Evolutionary conservation across 2,329 filamentous ascomycete genomes (phyloP), one percentile per base, ranked within the genome.

Genomic region (Periconia macrospinosa): DNA sequence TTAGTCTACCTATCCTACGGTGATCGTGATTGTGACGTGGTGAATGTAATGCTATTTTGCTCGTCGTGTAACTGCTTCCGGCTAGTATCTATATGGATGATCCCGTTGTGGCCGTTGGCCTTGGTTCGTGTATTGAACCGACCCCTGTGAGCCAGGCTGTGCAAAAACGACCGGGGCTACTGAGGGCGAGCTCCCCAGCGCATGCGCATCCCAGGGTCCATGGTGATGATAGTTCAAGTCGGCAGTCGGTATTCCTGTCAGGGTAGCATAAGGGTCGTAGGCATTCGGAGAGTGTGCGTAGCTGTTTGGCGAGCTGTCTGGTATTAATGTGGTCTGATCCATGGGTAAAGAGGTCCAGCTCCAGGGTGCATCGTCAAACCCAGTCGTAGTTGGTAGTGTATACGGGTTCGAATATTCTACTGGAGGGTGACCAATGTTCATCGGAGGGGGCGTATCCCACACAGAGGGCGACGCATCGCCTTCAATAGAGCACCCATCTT

Each of bases 401-500:
- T 13, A 3, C 15, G 11, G 11, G 33, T 13, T 13, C 11, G 11
- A 10, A 37, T 37, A 37, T 5, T 37, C 33, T 6, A 37, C 33
- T 37, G 15, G 11, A 13, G 33, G 15, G 33, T 37, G 33, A 8
- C 23, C 15, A 37, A 37, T 37, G 33, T 37, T 14, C 23, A 27
- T 27, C 33, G 33, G 33, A 37, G 33, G 33, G 11, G 33, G 33
- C 11, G 33, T 37, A n/a, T 37, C 33, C 33, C 33, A 61, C 23
- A 27, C 23, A 27, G 56, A 45, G n/a, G n/a, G n/a, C n/a, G n/a
- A n/a, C n/a, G n/a, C n/a, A 23, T 63, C 57, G 42, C 57, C 57
- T 30, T 66, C 60, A 17, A 60, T 49, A 19, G 65, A 57, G 64
- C 66, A 69, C 2, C 65, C 67, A 13, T 50, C 53, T 27, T 56